These are phyloP conservation scores for Trichothecium sympodiale DNA, from an alignment of 2,329 filamentous ascomycete species.

Conservation along the genomic window DNA sequence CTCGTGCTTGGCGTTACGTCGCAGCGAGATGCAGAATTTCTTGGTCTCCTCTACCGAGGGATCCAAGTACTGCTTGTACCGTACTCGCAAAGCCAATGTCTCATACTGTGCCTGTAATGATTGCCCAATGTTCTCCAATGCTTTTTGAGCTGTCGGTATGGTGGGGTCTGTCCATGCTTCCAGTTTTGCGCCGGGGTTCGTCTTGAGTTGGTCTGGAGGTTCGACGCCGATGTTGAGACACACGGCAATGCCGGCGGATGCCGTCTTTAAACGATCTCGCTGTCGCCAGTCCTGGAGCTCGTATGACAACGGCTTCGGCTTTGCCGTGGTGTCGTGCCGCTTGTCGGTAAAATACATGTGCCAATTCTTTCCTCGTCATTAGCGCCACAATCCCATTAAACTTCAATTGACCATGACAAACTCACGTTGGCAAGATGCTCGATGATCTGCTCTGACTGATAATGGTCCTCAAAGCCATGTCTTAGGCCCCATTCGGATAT, in stretches of 20 bases:
- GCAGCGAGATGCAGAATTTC: constrained; percentile 84
- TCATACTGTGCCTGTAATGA: constrained; percentile 95
- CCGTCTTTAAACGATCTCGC: constrained; percentile 91
- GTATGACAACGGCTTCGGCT: constrained; percentile 58
- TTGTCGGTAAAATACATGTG: constrained; percentile 99
- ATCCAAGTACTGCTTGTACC: constrained; percentile 94
- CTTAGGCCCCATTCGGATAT: constrained; percentile 48
- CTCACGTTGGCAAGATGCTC: constrained; percentile 70
- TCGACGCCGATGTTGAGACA: constrained; percentile 97
- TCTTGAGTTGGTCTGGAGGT: constrained; percentile 93
- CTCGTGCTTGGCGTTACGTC: constrained; percentile 90
- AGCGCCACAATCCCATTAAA: not conserved
- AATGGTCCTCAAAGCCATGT: constrained; percentile 88
- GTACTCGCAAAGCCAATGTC: constrained; percentile 84
- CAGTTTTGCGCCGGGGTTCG: constrained; percentile 81
- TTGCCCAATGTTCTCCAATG: constrained; percentile 90
- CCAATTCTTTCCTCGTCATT: constrained; percentile 59
- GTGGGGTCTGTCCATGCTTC: constrained; percentile 97
- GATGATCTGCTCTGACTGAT: constrained; percentile 82
- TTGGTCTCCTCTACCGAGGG: constrained; percentile 96
- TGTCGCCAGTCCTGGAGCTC: constrained; percentile 91
- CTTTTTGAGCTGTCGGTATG: constrained; percentile 66
- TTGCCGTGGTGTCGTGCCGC: constrained; percentile 87
- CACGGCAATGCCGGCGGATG: constrained; percentile 85
- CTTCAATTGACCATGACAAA: constrained; percentile 11